These are phyloP conservation scores for Curvularia sp. DNA, from an alignment of 2,329 filamentous ascomycete genomes.

Conservation along the genomic window DNA sequence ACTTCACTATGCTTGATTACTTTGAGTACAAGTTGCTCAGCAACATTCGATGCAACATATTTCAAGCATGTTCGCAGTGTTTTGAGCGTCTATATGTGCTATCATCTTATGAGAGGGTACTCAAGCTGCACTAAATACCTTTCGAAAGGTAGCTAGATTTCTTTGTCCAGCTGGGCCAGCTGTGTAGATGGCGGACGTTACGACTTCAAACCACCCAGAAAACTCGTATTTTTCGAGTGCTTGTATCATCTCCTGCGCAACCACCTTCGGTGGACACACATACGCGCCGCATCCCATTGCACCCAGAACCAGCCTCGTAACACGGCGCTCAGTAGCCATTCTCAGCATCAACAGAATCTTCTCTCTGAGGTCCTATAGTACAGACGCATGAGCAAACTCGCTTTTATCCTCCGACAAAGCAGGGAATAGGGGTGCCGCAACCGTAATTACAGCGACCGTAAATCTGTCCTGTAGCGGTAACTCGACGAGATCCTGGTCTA, in stretches of 20 bases:
- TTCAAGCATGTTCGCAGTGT: background rate
- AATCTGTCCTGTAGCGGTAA: slow-evolving; percentile 18
- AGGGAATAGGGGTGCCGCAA: slow-evolving; percentile 28
- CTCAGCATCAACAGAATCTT: slow-evolving; percentile 31
- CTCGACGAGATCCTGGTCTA: slow-evolving; percentile 25
- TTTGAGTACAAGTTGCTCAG: background rate
- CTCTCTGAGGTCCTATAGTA: slow-evolving; percentile 24
- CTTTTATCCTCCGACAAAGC: slow-evolving; percentile 12
- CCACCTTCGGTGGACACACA: slow-evolving; percentile 26
- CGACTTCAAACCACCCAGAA: slow-evolving; percentile 29
- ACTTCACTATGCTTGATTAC: background rate
- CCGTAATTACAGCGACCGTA: slow-evolving; percentile 29
- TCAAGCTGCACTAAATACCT: slow-evolving; percentile 18
- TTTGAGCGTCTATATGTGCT: background rate
- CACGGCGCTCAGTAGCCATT: slow-evolving; percentile 24
- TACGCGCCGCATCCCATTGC: slow-evolving; percentile 39
- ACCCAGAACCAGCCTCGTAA: slow-evolving; percentile 31
- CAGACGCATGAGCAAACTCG: slow-evolving; percentile 17
- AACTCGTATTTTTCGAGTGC: slow-evolving; percentile 28
- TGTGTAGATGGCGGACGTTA: slow-evolving; percentile 31
- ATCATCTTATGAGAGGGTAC: background rate
- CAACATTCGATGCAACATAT: background rate
- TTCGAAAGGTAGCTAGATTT: background rate
- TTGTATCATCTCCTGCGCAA: slow-evolving; percentile 29
- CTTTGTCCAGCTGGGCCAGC: slow-evolving; percentile 17